Evolutionary conservation across 2,329 filamentous ascomycete genomes (phyloP).

Genomic region (Aspergillus eucalypticola): DNA sequence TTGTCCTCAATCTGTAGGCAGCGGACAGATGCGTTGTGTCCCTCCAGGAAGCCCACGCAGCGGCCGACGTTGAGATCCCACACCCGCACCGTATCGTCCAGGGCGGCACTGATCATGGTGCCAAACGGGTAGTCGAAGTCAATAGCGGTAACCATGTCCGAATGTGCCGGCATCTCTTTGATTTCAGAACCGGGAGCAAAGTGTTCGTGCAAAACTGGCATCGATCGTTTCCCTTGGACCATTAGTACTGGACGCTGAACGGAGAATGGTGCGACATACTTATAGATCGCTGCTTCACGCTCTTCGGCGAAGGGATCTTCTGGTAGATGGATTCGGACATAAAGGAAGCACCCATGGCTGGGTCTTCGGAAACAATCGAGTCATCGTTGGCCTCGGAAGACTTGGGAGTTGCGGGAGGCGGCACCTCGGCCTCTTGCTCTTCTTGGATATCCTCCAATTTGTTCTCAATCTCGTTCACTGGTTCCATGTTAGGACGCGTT

Average conservation of each 20-base stretch:
- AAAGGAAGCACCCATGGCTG: conserved; percentile 63
- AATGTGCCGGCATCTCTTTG: conserved; percentile 83
- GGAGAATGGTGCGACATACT: conserved; percentile 28
- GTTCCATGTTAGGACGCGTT: conserved; percentile 6
- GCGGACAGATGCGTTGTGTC: conserved; percentile 90
- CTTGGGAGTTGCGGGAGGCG: conserved; percentile 35
- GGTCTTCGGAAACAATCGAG: conserved; percentile 56
- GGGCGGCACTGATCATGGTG: conserved; percentile 84
- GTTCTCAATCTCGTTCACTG: conserved; percentile 61
- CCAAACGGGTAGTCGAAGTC: conserved; percentile 99
- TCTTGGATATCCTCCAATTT: conserved; percentile 65
- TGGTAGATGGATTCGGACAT: conserved; percentile 99
- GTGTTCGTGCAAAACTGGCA: conserved; percentile 94
- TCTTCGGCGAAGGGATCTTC: conserved; percentile 71
- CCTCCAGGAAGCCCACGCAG: conserved; percentile 88
- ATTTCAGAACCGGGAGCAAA: conserved; percentile 87
- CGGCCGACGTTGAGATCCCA: conserved; percentile 95
- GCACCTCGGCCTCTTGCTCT: conserved; percentile 34
- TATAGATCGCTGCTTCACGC: conserved; percentile 49
- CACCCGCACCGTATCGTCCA: conserved; percentile 91
- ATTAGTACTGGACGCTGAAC: conserved; percentile 23
- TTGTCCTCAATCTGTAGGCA: conserved; percentile 94
- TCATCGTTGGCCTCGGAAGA: conserved; percentile 45
- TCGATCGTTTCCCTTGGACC: conserved; percentile 65
- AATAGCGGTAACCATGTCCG: conserved; percentile 81